phyloP scores from a whole-genome alignment of 441 rosid genomes.

The Erysimum cheiri region DNA sequence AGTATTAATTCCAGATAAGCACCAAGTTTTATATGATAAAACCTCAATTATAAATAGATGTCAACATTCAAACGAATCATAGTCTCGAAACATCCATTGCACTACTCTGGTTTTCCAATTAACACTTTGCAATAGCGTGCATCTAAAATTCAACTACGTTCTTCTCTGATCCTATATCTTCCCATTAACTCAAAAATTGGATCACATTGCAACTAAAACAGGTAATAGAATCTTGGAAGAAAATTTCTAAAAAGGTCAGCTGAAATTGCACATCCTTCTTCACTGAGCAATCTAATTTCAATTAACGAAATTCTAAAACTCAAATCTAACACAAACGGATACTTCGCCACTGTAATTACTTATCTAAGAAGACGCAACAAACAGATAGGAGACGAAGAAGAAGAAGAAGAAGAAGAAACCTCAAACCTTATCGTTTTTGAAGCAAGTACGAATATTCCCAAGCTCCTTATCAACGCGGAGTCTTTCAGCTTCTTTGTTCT shows the following conservation, averaged over 20 bases:
- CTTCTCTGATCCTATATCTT: slow-evolving; percentile 8
- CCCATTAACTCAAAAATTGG: slow-evolving; percentile 2
- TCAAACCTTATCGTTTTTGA: slow-evolving; percentile 89
- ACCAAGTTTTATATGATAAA: too few relatives aligned
- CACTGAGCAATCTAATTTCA: too few relatives aligned
- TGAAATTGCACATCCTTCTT: too few relatives aligned
- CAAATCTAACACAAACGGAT: background rate
- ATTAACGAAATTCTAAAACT: too few relatives aligned
- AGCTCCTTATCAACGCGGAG: slow-evolving; percentile 99
- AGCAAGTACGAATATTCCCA: slow-evolving; percentile 95
- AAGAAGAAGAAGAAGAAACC: slow-evolving; percentile 1
- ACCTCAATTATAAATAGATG: too few relatives aligned
- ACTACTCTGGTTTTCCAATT: background rate
- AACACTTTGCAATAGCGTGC: background rate
- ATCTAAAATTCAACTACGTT: slow-evolving; percentile 11
- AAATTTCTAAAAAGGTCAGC: background rate
- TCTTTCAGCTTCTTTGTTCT: slow-evolving; percentile 93
- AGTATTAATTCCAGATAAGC: too few relatives aligned
- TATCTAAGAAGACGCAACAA: background rate
- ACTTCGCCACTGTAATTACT: background rate
- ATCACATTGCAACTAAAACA: background rate
- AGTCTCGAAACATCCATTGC: background rate
- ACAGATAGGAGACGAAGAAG: background rate
- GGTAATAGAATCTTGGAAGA: slow-evolving; percentile 1
- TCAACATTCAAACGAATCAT: too few relatives aligned